A percentile compares a stretch with the other conserved stretches of the same genome.
Evolutionary conservation across 139 green algal genomes (phyloP).

Genomic region (Asterochloris sp.): DNA sequence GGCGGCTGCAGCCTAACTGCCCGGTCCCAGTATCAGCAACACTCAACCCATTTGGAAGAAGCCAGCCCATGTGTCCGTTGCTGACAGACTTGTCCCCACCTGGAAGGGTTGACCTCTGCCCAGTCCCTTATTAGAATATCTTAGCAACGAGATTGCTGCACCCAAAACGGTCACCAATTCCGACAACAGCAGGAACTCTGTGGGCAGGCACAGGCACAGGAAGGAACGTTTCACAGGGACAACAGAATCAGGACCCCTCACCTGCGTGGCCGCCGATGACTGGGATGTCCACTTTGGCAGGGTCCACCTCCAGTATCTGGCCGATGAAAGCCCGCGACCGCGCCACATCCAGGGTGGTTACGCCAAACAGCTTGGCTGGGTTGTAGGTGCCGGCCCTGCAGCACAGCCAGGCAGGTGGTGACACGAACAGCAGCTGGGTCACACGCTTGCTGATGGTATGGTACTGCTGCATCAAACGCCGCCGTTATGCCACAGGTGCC

Average conservation of each 20-base stretch:
- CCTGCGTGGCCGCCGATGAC: slow-evolving; percentile 93
- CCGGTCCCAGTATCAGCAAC: too few relatives aligned
- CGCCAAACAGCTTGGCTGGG: slow-evolving; percentile 84
- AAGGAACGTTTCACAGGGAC: too few relatives aligned
- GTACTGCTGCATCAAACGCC: too few relatives aligned
- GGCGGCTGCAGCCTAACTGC: too few relatives aligned
- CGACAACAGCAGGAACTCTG: background rate
- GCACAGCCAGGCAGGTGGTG: slow-evolving; percentile 27
- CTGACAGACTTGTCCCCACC: too few relatives aligned
- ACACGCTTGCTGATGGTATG: background rate
- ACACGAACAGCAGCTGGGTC: background rate
- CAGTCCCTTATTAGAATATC: too few relatives aligned
- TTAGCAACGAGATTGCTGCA: background rate
- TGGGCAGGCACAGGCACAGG: too few relatives aligned
- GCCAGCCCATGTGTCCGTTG: too few relatives aligned
- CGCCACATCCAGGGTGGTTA: slow-evolving; percentile 93
- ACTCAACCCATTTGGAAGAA: too few relatives aligned
- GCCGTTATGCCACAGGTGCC: too few relatives aligned
- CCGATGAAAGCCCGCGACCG: slow-evolving; percentile 90
- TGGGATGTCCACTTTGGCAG: slow-evolving; percentile 79
- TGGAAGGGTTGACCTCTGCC: too few relatives aligned
- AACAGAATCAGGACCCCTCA: slow-evolving; percentile 15
- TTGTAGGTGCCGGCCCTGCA: slow-evolving; percentile 78
- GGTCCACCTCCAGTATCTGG: slow-evolving; percentile 56
- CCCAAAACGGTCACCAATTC: background rate